Base-by-base conservation (phyloP, 2,329 filamentous ascomycete genomes). In the Stagonosporopsis chrysanthemi region DNA sequence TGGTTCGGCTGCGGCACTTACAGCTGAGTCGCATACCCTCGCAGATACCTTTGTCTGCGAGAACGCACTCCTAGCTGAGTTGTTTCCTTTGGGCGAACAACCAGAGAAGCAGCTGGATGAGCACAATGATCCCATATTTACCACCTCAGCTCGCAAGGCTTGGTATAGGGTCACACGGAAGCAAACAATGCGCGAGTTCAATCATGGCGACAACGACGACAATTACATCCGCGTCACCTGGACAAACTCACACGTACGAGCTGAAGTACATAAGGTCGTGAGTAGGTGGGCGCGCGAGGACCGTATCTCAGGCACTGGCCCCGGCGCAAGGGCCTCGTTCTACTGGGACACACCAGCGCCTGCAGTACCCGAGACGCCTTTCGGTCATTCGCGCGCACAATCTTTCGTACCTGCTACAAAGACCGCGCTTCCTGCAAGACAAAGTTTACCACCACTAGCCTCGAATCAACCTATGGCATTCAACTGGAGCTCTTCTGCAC, bases 161-260 rank as follows among this genome's bases (percentile, higher is more conserved):
- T 78, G 76, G 76, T 78, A 78, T 52, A 68, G 75, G 11, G 55
- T 78, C 2, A 77, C 74, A 1, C 71, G 75, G 9, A 71, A 70
- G 41, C 69, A 77, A 51, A 78, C 75, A 5, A 64, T 78, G 67
- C 66, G 75, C 15, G 75, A 77, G 29, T 76, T 67, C 65, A 75
- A 77, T 41, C 70, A 52, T 31, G 74, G 72, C 6, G 67, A 65
- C 6, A 67, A 68, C 11, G 70, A 73, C 28, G 71, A 76, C 46
- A 76, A 66, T 49, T 76, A 78, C 42, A 66, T 77, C 14, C 74
- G 76, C 6, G 70, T 78, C 6, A 73, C 69, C 6, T 78, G 75
- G 75, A 61, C 61, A 17, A 70, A 63, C 19, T 78, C 76, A 4
- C 45, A 67, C 0, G 64, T 77, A 4, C 65, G 71, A 35, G 31